Evolutionary conservation across 2,329 filamentous ascomycete species (phyloP).

Genomic region (Corynespora cassiicola): DNA sequence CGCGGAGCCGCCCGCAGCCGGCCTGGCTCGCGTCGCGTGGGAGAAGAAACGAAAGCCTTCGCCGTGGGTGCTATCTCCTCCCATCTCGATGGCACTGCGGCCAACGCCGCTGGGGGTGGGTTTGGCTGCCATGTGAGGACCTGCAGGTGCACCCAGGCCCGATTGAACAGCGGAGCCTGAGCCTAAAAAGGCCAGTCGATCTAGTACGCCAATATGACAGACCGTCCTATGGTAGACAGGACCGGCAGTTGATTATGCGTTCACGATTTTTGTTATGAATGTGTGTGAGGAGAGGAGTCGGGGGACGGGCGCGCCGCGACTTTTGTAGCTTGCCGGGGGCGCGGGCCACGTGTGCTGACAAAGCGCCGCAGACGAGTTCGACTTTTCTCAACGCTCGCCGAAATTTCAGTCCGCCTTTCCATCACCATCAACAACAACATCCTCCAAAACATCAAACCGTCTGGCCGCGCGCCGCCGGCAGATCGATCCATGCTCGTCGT

Average conservation of each 20-base stretch:
- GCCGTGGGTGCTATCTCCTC: too few relatives aligned
- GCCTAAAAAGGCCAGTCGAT: conserved; percentile 46
- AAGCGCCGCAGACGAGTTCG: too few relatives aligned
- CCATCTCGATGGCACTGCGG: too few relatives aligned
- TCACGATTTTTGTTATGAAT: conserved; percentile 47
- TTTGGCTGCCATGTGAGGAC: conserved; percentile 34
- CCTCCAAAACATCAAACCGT: conserved; percentile 4
- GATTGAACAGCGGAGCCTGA: conserved; percentile 39
- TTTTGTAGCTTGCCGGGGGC: conserved; percentile 28
- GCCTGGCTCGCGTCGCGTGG: too few relatives aligned
- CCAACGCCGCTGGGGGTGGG: background rate
- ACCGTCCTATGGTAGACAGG: conserved; percentile 43
- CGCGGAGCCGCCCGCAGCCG: too few relatives aligned
- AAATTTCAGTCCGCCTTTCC: conserved; percentile 2
- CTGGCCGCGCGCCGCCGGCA: background rate
- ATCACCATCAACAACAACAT: background rate
- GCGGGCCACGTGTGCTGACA: too few relatives aligned
- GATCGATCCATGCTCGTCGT: conserved; percentile 26
- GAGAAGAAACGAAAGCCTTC: too few relatives aligned
- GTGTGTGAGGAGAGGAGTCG: conserved; percentile 41
- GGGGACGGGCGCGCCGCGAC: conserved; percentile 14
- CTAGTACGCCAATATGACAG: conserved; percentile 56
- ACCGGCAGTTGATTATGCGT: conserved; percentile 56
- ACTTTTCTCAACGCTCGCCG: too few relatives aligned
- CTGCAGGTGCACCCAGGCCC: conserved; percentile 47